A percentile compares a stretch with the other conserved stretches of the same genome.
Evolutionary conservation across 371 early-diverging fungal genomes (phyloP).

Genomic region (Syncephalastrum contaminatum): DNA sequence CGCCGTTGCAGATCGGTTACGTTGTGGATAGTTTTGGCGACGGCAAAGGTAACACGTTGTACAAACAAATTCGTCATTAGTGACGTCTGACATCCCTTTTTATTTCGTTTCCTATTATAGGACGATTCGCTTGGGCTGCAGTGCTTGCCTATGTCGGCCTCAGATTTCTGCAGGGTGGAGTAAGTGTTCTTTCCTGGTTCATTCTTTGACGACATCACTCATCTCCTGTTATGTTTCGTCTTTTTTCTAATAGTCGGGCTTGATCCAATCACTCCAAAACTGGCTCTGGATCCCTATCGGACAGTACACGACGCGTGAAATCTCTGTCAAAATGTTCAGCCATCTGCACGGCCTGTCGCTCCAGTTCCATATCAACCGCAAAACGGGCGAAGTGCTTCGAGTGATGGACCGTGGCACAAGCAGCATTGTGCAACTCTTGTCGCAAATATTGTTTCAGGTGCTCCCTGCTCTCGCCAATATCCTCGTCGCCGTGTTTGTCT

Average conservation of each 20-base stretch:
- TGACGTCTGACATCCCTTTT: too few relatives aligned
- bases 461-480: constrained; percentile 89
- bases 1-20: constrained; percentile 77
- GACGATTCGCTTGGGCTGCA: constrained; percentile 56
- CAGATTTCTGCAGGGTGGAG: constrained; percentile 75
- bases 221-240: constrained; percentile 32
- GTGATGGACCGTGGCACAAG: constrained; percentile 89
- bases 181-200: constrained; percentile 13
- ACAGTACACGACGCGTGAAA: constrained; percentile 84
- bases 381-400: constrained; percentile 91
- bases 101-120: background rate
- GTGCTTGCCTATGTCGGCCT: constrained; percentile 70
- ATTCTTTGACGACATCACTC: constrained; percentile 6
- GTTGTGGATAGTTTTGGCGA: constrained; percentile 66
- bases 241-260: constrained; percentile 51
- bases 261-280: constrained; percentile 77
- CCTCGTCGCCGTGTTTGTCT: constrained; percentile 72
- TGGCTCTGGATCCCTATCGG: constrained; percentile 90
- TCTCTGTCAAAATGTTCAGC: constrained; percentile 83
- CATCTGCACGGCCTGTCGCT: constrained; percentile 86
- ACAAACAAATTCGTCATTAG: background rate
- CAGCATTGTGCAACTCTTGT: constrained; percentile 77
- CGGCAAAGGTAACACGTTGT: constrained; percentile 21
- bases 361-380: constrained; percentile 89
- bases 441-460: constrained; percentile 85